phyloP scores from a whole-genome alignment of 2,329 filamentous ascomycete genomes.

The Paraphaeosphaeria minitans region DNA sequence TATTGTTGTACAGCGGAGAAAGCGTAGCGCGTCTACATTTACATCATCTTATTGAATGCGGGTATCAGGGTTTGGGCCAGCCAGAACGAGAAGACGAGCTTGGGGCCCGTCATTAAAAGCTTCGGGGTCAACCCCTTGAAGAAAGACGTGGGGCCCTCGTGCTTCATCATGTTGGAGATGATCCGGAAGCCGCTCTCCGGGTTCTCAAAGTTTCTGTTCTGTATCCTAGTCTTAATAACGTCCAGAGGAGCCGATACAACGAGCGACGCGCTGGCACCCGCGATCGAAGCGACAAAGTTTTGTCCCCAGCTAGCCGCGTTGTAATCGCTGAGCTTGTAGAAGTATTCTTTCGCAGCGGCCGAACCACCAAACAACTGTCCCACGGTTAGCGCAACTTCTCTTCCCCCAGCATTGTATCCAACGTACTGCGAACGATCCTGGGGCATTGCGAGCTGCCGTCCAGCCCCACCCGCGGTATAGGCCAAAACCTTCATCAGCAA shows the following conservation, averaged over 20 bases:
- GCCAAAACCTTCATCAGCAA: conserved; percentile 92
- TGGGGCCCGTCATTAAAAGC: conserved; percentile 98
- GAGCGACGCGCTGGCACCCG: conserved; percentile 91
- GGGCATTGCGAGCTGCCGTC: conserved; percentile 96
- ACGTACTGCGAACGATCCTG: conserved; percentile 92
- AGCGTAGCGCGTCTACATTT: conserved; percentile 30
- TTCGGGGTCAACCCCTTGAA: conserved; percentile 98
- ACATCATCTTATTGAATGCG: conserved; percentile 76
- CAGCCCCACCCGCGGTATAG: conserved; percentile 96
- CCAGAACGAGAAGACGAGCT: conserved; percentile 99
- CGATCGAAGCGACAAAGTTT: conserved; percentile 97
- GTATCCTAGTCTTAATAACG: conserved; percentile 96
- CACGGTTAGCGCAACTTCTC: conserved; percentile 23
- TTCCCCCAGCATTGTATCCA: background rate
- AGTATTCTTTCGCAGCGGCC: conserved; percentile 95
- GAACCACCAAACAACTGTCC: conserved; percentile 90
- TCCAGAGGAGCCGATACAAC: conserved; percentile 98
- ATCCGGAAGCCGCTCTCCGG: conserved; percentile 94
- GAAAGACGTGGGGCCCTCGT: conserved; percentile 85
- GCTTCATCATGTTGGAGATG: conserved; percentile 86
- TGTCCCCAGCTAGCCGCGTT: conserved; percentile 93
- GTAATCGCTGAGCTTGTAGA: conserved; percentile 90
- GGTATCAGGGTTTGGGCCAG: conserved; percentile 97
- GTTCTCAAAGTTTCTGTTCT: conserved; percentile 98
- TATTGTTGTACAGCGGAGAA: conserved; percentile 35